phyloP scores from a whole-genome alignment of 352 stramenopile genomes.

The Blastocystis sp. region DNA sequence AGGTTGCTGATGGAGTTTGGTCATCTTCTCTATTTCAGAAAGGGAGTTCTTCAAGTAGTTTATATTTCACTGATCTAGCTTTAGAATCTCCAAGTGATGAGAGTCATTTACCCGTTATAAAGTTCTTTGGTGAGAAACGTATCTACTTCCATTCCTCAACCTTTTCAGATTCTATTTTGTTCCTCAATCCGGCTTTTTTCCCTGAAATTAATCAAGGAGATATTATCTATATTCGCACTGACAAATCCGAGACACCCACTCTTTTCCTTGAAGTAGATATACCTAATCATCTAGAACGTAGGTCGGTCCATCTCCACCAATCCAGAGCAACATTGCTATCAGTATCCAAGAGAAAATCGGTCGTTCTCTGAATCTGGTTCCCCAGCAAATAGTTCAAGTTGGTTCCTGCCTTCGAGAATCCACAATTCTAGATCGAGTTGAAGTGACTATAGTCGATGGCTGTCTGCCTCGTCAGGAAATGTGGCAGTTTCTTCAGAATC shows the following conservation, averaged over 20 bases:
- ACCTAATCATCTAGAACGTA: background rate
- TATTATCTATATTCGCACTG: conserved; percentile 28
- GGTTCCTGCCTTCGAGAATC: background rate
- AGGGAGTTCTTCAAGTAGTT: background rate
- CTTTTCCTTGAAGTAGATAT: conserved; percentile 16
- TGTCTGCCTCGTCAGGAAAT: conserved; percentile 53
- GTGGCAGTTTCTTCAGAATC: background rate
- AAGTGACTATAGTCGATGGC: conserved; percentile 57
- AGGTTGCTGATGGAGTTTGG: background rate
- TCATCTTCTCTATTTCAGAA: conserved; percentile 42
- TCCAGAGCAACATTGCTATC: conserved; percentile 31
- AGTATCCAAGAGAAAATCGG: conserved; percentile 46
- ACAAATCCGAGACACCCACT: conserved; percentile 10
- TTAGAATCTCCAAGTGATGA: background rate
- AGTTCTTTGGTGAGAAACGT: conserved; percentile 1
- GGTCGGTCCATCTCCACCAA: background rate
- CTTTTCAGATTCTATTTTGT: conserved; percentile 8
- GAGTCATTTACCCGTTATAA: background rate
- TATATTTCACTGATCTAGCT: background rate
- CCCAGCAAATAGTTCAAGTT: conserved; percentile 41
- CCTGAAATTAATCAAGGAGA: conserved; percentile 12
- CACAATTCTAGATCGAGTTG: background rate
- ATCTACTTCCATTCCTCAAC: conserved; percentile 57
- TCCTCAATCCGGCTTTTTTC: conserved; percentile 24
- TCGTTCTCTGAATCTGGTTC: background rate